phyloP scores from a whole-genome alignment of 2,329 filamentous ascomycete genomes.

The Neofusicoccum ribis region DNA sequence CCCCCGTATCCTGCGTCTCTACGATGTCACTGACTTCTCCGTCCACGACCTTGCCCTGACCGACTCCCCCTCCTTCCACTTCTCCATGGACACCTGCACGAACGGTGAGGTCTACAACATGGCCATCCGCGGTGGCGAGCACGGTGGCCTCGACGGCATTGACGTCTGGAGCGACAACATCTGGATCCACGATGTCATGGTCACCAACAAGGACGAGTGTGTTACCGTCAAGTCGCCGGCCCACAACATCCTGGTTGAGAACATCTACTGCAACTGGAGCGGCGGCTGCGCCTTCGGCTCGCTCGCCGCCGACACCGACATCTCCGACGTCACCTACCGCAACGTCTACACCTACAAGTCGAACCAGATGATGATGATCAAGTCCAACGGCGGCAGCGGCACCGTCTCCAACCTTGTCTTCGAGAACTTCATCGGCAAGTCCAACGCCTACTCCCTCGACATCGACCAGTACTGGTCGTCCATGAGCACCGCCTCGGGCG shows the following conservation, averaged over 20 bases:
- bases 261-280: conserved; percentile 63
- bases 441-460: conserved; percentile 59
- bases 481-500: conserved; percentile 44
- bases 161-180: conserved; percentile 58
- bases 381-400: conserved; percentile 59
- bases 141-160: conserved; percentile 58
- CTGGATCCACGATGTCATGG: conserved; percentile 60
- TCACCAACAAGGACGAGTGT: conserved; percentile 64
- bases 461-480: conserved; percentile 57
- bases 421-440: conserved; percentile 61
- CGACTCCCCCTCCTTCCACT: conserved; percentile 53
- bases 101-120: conserved; percentile 59
- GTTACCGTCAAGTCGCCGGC: conserved; percentile 57
- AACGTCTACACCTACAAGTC: conserved; percentile 61
- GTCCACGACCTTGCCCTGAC: conserved; percentile 53
- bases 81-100: conserved; percentile 51
- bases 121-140: conserved; percentile 54
- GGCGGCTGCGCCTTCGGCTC: conserved; percentile 61
- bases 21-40: conserved; percentile 48
- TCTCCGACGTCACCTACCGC: conserved; percentile 55
- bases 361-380: conserved; percentile 66
- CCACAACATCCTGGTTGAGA: conserved; percentile 58
- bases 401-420: conserved; percentile 53
- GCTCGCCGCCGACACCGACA: conserved; percentile 50
- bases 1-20: conserved; percentile 49